Evolutionary conservation across 2,329 filamentous ascomycete genomes (phyloP), one percentile per base, ranked within the genome.

Genomic region (Hymenoscyphus fraxineus): DNA sequence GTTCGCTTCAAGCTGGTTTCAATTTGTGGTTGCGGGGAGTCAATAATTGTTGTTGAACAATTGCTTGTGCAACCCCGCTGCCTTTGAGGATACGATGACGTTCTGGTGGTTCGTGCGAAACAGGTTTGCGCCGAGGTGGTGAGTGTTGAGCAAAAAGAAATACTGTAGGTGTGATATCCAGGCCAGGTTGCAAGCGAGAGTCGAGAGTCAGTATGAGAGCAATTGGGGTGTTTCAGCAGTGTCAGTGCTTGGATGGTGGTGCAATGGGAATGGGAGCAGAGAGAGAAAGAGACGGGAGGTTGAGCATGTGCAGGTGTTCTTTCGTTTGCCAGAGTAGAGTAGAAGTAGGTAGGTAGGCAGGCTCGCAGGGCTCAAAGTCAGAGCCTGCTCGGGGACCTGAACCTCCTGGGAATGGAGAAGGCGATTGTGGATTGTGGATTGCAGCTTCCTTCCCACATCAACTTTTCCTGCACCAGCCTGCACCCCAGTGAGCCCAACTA

Each of bases 21-120:
- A 54, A 19, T 54, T 54, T 19, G 19, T 54, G 47, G 19, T 27
- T 54, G 47, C 19, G 47, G 47, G 47, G 47, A 54, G 22, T 54
- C 47, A 9, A 6, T 12, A 22, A 3, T 4, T 19, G 19, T 22
- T 54, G 22, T 22, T 15, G 32, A 27, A 31, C 10, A 41, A 54
- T 47, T 19, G 60, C 64, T 60, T 59, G 59, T 54, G 47, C n/a
- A 54, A 54, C 47, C 47, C 47, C 47, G 47, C 47, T 58, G 62
- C 60, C 31, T 65, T 62, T 62, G 47, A 59, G 55, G 44, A 62
- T 66, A 59, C 56, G 44, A 62, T 66, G 64, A 64, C 63, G 64
- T 63, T 65, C 27, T 58, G 35, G 61, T 62, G 31, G 61, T 54
- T 38, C 51, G 58, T 27, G 62, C 47, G 61, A 41, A 63, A 60